These are phyloP conservation scores for Xylaria sp. DNA, from an alignment of 2,329 filamentous ascomycete genomes.

Conservation along the genomic window DNA sequence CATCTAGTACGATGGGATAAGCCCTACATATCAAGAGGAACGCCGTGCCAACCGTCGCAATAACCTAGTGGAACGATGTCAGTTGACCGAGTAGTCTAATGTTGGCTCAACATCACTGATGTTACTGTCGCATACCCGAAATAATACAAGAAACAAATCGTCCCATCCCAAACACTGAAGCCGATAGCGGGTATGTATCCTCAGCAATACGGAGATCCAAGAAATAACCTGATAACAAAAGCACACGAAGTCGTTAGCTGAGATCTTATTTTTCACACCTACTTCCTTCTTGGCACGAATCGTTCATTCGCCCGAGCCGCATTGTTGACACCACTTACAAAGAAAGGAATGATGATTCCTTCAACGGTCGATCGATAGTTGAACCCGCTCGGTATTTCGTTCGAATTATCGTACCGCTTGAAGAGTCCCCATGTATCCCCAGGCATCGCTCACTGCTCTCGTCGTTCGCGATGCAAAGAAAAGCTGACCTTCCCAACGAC, in stretches of 20 bases:
- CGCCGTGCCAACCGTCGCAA: constrained; percentile 35
- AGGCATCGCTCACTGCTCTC: constrained; percentile 23
- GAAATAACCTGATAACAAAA: constrained; percentile 33
- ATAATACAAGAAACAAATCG: constrained; percentile 44
- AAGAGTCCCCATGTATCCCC: constrained; percentile 10
- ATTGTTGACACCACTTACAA: constrained; percentile 31
- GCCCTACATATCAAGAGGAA: constrained; percentile 27
- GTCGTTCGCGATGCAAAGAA: constrained; percentile 9
- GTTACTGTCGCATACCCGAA: constrained; percentile 33
- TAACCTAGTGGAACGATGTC: constrained; percentile 26
- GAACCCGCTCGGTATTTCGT: constrained; percentile 32
- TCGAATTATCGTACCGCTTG: constrained; percentile 35
- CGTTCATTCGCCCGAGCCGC: no score
- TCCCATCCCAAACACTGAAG: constrained; percentile 43
- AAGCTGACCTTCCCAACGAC: constrained; percentile 18
- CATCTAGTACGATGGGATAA: no score
- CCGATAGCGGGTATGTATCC: constrained; percentile 39
- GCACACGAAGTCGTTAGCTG: neutral
- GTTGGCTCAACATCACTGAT: no score
- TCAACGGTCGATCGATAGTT: constrained; percentile 31
- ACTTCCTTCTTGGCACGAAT: no score
- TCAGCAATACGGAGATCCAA: constrained; percentile 37
- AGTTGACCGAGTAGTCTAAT: neutral
- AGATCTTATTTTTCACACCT: neutral
- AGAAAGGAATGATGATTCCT: constrained; percentile 35